Conservation (phyloP, 805 yeast species). For the Ogataea degrootiae region DNA sequence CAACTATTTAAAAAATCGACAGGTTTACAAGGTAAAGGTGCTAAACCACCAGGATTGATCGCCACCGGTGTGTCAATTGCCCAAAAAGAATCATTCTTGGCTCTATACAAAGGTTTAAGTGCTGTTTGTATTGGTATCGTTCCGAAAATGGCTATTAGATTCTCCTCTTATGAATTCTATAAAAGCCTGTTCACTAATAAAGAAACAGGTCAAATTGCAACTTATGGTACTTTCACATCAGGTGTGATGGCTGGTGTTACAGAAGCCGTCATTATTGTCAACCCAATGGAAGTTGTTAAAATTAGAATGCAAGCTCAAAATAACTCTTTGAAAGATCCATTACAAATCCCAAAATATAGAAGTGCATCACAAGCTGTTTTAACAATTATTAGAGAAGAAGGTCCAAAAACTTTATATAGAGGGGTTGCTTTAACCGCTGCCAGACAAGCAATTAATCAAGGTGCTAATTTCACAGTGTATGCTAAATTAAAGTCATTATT, state of each 20-base stretch:
- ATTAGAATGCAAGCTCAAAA: conserved; percentile 96
- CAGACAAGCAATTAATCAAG: conserved; percentile 97
- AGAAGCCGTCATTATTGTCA: conserved; percentile 91
- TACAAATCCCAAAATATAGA: conserved; percentile 72
- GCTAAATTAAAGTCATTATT: conserved; percentile 73
- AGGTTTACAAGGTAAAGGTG: conserved; percentile 29
- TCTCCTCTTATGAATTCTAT: conserved; percentile 89
- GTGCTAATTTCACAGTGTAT: conserved; percentile 95
- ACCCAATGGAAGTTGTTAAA: conserved; percentile 97
- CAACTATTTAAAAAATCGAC: conserved; percentile 74
- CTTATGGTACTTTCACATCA: conserved; percentile 76
- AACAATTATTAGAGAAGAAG: conserved; percentile 85
- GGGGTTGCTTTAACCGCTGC: conserved; percentile 96
- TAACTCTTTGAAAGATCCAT: conserved; percentile 82
- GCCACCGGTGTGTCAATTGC: conserved; percentile 77
- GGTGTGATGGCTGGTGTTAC: conserved; percentile 98
- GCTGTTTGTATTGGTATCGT: conserved; percentile 97
- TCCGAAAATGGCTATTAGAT: conserved; percentile 97
- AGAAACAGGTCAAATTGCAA: conserved; percentile 60
- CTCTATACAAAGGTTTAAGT: conserved; percentile 92
- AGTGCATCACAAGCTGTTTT: conserved; percentile 90
- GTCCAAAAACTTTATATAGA: conserved; percentile 80
- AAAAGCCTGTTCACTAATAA: conserved; percentile 60
- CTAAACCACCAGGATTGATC: conserved; percentile 80
- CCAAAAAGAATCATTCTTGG: conserved; percentile 73